Conservation (phyloP, 73 alveolate genomes). For the Paramecium tetraurelia region DNA sequence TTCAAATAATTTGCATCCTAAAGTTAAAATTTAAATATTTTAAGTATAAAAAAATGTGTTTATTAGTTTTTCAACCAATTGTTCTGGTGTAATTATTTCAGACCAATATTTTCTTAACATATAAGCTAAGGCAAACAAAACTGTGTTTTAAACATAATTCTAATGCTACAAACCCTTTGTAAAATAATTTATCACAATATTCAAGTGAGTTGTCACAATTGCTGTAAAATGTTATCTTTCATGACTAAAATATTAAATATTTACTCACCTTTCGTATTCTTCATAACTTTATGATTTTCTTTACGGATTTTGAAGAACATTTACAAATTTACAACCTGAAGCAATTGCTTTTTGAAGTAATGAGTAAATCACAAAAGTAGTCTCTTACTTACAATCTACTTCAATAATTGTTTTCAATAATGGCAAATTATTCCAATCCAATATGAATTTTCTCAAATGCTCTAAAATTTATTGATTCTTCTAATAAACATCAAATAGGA, state of each 20-base stretch:
- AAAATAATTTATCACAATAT: neutral
- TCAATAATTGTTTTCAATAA: neutral
- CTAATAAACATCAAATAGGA: neutral
- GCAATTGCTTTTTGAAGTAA: neutral
- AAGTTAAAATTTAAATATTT: neutral
- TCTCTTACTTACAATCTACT: neutral
- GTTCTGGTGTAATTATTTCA: neutral
- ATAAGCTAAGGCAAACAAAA: neutral
- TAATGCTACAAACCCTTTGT: neutral
- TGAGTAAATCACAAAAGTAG: slow-evolving; percentile 19
- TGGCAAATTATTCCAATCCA: slow-evolving; percentile 31
- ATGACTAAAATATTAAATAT: neutral
- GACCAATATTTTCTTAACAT: slow-evolving; percentile 23
- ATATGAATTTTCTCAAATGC: neutral
- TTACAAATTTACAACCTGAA: neutral
- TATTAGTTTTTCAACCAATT: neutral
- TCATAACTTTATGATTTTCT: neutral
- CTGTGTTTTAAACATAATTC: neutral
- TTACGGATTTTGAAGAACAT: neutral
- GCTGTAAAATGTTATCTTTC: neutral
- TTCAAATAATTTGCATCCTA: slow-evolving; percentile 36
- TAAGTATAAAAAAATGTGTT: neutral
- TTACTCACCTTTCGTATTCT: neutral
- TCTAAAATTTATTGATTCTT: neutral
- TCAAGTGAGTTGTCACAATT: neutral